Percentiles rank a stretch among this genome's conserved stretches.
These are phyloP conservation scores for Iris macrosiphon DNA, from an alignment of 106 monocot genomes.

Conservation along the genomic window DNA sequence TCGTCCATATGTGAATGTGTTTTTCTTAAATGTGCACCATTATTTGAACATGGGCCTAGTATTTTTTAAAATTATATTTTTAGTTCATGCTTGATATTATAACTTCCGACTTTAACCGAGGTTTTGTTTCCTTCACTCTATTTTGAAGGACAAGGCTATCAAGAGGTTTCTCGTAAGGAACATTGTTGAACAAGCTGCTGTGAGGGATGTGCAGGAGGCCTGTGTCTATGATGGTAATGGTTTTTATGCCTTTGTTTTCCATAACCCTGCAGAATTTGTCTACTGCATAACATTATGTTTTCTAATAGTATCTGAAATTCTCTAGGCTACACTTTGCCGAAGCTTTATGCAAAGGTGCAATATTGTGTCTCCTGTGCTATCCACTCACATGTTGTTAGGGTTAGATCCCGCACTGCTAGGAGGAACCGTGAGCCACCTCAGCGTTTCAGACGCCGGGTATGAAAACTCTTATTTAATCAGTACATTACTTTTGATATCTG, in stretches of 20 bases:
- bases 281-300: no score
- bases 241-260: no score
- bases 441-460: constrained; percentile 52
- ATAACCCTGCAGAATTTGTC: no score
- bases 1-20: no score
- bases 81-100: no score
- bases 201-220: constrained; percentile 39
- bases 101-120: no score
- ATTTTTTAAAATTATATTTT: no score
- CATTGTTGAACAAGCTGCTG: constrained; percentile 41
- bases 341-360: constrained; percentile 60
- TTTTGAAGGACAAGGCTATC: constrained; percentile 28
- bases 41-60: no score
- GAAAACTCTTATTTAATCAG: no score
- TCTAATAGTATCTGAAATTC: no score
- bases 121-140: background rate
- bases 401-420: constrained; percentile 38
- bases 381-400: constrained; percentile 65
- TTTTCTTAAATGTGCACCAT: no score
- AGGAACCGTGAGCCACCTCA: constrained; percentile 57
- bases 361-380: constrained; percentile 59
- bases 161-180: constrained; percentile 44
- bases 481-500: no score
- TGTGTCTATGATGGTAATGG: constrained; percentile 31
- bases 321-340: constrained; percentile 44